Percentiles rank a stretch among this genome's conserved stretches.
phyloP scores from a whole-genome alignment of 1,284 basidiomycete species.

The Chondrostereum purpureum region DNA sequence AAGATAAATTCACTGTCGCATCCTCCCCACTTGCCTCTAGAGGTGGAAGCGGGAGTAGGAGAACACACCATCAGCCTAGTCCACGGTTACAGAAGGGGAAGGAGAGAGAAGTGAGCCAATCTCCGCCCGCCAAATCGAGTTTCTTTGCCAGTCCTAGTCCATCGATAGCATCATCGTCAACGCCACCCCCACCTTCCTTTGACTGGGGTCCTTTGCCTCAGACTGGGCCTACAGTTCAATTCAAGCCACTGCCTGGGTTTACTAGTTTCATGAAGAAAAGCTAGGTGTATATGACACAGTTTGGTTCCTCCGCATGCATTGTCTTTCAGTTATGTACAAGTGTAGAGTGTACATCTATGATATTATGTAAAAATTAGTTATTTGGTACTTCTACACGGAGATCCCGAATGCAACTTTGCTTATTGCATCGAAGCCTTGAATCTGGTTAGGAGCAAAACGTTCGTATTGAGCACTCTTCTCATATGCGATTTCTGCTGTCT shows the following conservation, averaged over 20 bases:
- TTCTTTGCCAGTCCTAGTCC: too few species aligned
- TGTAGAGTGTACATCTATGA: too few species aligned
- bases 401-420: not conserved
- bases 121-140: not conserved
- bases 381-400: too few species aligned
- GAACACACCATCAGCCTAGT: not conserved
- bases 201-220: not conserved
- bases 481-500: slow-evolving; percentile 39
- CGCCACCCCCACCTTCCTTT: not conserved
- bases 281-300: not conserved
- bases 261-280: not conserved
- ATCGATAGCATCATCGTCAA: too few species aligned
- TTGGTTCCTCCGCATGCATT: too few species aligned
- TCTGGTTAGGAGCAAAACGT: slow-evolving; percentile 7
- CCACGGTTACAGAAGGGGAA: not conserved
- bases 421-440: slow-evolving; percentile 3
- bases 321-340: not conserved
- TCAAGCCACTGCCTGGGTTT: not conserved
- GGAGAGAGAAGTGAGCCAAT: not conserved
- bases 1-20: not conserved
- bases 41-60: not conserved
- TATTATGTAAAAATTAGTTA: too few species aligned
- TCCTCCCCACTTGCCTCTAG: not conserved
- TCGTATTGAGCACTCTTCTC: slow-evolving; percentile 2
- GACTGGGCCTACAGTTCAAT: not conserved